Base-by-base conservation (phyloP, 306 rosid genomes). In the Lathyrus tuberosus region DNA sequence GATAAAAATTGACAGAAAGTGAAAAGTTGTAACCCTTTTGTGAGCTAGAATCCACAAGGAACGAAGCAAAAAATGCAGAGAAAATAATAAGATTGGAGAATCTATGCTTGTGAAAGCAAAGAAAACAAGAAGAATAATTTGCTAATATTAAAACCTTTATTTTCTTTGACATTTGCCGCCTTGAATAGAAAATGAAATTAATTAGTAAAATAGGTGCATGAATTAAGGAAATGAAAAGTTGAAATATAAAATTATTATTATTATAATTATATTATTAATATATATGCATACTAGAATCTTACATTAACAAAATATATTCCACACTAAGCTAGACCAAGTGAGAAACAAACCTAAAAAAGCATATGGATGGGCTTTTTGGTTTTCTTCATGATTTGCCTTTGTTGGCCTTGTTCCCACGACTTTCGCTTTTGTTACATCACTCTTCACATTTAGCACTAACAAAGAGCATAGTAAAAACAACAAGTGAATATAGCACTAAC, bases 271-370 rank as follows among this genome's bases (percentile, higher is more conserved):
- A 6, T 33, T 33, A 6, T 33, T 33, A 42, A 35, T 15, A 77
- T 20, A 59, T 37, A 20, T 13, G 16, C 1, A n/a, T 22, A 65
- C 31, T 13, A 65, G 80, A 82, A 74, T 74, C 72, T 70, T 20
- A 17, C 22, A 42, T n/a, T 18, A 5, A 42, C 16, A 11, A 43
- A 42, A 14, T 44, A 12, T 5, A 17, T 17, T 71, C 70, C 65
- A 75, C 81, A 85, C 74, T 10, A 71, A 71, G 74, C 85, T 78
- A 69, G 78, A 73, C 56, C 83, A 61, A 79, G 78, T 82, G 85
- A 70, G 83, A 78, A 88, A 80, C 54, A 71, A 84, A 81, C 75
- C 80, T 76, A 73, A 80, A 80, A 85, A 85, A 84, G 94, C 81
- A 89, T 43, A 81, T 30, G 81, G 76, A 81, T 30, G 81, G 76